These are phyloP conservation scores for Cenchrus americanus DNA, from an alignment of 176 grass and related monocot genomes.

Conservation along the genomic window DNA sequence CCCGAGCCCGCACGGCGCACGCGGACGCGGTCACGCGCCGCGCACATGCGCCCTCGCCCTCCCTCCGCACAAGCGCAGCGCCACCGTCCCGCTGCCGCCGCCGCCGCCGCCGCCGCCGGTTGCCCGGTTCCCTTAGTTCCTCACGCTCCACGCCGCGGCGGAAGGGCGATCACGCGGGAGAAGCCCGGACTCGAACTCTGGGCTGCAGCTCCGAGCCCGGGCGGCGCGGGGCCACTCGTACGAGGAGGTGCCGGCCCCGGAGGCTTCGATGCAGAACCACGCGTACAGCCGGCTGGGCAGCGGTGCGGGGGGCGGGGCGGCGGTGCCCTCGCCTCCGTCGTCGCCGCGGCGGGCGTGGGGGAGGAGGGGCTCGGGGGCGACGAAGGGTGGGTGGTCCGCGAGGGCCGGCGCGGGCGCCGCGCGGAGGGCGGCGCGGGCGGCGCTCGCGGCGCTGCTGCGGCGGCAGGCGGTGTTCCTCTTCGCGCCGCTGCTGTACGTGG, in stretches of 20 bases:
- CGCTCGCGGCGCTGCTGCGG: conserved; percentile 75
- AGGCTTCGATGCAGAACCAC: conserved; percentile 63
- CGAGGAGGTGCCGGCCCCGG: conserved; percentile 10
- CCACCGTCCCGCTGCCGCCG: conserved; percentile 4
- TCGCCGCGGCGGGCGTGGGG: conserved; percentile 70
- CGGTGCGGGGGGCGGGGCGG: conserved; percentile 42
- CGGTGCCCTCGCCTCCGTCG: conserved; percentile 65
- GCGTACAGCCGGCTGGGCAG: conserved; percentile 74
- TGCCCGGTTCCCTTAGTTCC: neutral
- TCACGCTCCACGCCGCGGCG: neutral
- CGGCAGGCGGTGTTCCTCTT: conserved; percentile 97
- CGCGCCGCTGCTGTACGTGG: conserved; percentile 90
- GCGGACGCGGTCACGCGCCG: conserved; percentile 38
- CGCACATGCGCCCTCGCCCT: neutral
- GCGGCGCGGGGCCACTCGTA: neutral
- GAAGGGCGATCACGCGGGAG: conserved; percentile 30
- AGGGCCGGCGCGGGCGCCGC: conserved; percentile 10
- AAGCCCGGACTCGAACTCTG: conserved; percentile 24
- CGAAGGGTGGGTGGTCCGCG: conserved; percentile 15
- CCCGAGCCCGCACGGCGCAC: conserved; percentile 27
- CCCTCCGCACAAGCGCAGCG: neutral
- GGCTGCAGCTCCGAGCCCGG: conserved; percentile 17
- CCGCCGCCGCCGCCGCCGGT: neutral
- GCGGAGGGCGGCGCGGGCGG: conserved; percentile 54
- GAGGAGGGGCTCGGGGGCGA: conserved; percentile 43